Base-by-base conservation (phyloP, 192 early-diverging fungal species). In the Mortierella hygrophila region DNA sequence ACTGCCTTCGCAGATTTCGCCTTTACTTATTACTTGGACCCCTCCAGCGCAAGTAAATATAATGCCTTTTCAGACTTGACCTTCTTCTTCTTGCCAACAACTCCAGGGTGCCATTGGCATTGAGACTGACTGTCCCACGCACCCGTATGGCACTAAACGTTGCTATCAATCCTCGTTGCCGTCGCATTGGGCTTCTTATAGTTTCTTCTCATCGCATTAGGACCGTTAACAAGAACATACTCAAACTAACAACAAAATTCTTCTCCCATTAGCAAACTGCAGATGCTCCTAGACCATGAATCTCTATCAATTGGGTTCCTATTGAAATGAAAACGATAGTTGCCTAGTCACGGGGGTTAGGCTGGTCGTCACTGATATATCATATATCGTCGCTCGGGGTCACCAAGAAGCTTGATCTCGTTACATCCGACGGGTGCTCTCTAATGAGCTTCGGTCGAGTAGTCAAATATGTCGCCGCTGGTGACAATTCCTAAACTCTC, bases 11-110 rank as follows among this genome's bases (percentile, higher is more conserved):
- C 13, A 15, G 10, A 15, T 3, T 20, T 20, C 44, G 13, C 44
- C 13, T 15, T 10, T 11, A 21, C 16, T 68, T 32, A 63, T 46
- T 74, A 60, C 55, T 63, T 49, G 29, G 49, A 16, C 41, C 68
- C 52, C 42, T 38, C 32, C 11, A 60, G n/a, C 26, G 11, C 26
- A 57, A 69, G 40, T 9, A 70, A 73, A 29, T 70, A 78, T 29
- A 10, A 9, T 11, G 32, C n/a, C 65, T 76, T 65, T 29, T 65
- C 37, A 23, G 75, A 38, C 72, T 81, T 86, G 11, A 46, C 26
- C 74, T 98, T 99, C 91, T 97, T 97, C 76, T 91, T 94, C 71
- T 97, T 92, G 87, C 97, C 82, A 98, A 96, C 18, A 86, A 40
- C 40, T 86, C 84, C n/a, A 86, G 26, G 1, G 91, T 84, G 0